Conservation (phyloP, 73 alveolate species). For the Stentor coeruleus region DNA sequence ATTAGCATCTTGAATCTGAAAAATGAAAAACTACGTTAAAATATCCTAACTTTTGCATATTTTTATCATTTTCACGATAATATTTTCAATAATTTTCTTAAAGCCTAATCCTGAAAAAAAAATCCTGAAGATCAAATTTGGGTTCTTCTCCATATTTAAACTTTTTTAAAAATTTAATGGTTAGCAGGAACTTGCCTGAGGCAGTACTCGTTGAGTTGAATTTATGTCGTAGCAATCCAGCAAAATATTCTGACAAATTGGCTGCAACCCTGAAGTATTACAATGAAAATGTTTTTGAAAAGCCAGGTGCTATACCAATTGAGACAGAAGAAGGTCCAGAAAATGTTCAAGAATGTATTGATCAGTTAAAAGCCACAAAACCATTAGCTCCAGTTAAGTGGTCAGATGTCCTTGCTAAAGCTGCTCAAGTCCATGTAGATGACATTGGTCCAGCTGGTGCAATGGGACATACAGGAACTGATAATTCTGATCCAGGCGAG, state of each 20-base stretch:
- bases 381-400: slow-evolving; percentile 39
- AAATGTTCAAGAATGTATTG: slow-evolving; percentile 30
- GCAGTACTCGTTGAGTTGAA: slow-evolving; percentile 18
- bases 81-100: too few relatives aligned
- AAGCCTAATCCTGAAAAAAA: too few relatives aligned
- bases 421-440: slow-evolving; percentile 74
- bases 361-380: slow-evolving; percentile 33
- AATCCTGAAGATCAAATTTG: too few relatives aligned
- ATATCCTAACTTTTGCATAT: too few relatives aligned
- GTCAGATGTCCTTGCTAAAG: slow-evolving; percentile 55
- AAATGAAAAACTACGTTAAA: too few relatives aligned
- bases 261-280: neutral
- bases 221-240: neutral
- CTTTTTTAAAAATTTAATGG: too few relatives aligned
- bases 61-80: too few relatives aligned
- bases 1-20: too few relatives aligned
- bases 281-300: neutral
- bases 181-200: too few relatives aligned
- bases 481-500: neutral
- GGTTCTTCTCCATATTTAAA: too few relatives aligned
- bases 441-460: slow-evolving; percentile 89
- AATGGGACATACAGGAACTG: slow-evolving; percentile 68
- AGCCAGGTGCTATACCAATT: neutral
- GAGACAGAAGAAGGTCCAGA: neutral
- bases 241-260: neutral